Evolutionary conservation across 495 filamentous ascomycete genomes (phyloP).

Genomic region (Parmelia sp.): DNA sequence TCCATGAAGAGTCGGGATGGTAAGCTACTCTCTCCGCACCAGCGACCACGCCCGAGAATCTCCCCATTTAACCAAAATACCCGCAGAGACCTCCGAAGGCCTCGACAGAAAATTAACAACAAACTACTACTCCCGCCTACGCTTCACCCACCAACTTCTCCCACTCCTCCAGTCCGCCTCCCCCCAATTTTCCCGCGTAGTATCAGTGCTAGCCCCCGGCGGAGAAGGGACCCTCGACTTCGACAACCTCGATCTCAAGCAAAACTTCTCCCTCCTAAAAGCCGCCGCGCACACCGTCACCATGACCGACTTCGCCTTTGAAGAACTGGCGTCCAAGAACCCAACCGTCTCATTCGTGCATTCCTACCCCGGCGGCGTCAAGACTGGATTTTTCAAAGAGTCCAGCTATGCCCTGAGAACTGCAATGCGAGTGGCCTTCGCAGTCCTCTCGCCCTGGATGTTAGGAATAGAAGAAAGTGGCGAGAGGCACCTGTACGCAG

Average conservation of each 20-base stretch:
- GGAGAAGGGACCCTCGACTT: conserved; percentile 7
- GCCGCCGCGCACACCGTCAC: conserved; percentile 11
- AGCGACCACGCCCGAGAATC: background rate
- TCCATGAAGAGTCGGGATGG: conserved; percentile 33
- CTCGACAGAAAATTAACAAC: conserved; percentile 14
- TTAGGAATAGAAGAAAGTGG: conserved; percentile 39
- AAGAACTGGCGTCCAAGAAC: conserved; percentile 13
- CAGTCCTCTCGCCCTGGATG: conserved; percentile 27
- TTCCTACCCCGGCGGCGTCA: conserved; percentile 16
- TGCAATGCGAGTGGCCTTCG: conserved; percentile 16
- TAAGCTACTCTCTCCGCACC: conserved; percentile 4
- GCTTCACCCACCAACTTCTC: conserved; percentile 19
- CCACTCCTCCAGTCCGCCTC: conserved; percentile 17
- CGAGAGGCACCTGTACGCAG: conserved; percentile 40
- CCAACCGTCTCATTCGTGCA: conserved; percentile 16
- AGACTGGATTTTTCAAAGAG: conserved; percentile 29
- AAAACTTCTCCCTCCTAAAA: conserved; percentile 5
- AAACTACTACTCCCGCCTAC: conserved; percentile 21
- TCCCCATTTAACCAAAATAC: background rate
- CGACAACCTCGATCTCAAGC: conserved; percentile 10
- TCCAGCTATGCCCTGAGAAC: conserved; percentile 17
- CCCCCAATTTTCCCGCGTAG: conserved; percentile 16
- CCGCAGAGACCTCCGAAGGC: conserved; percentile 16
- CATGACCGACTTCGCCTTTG: conserved; percentile 16
- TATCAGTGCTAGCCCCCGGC: conserved; percentile 18